Evolutionary conservation across 2,329 filamentous ascomycete genomes (phyloP).

Genomic region (Chalaropsis ovoidea): DNA sequence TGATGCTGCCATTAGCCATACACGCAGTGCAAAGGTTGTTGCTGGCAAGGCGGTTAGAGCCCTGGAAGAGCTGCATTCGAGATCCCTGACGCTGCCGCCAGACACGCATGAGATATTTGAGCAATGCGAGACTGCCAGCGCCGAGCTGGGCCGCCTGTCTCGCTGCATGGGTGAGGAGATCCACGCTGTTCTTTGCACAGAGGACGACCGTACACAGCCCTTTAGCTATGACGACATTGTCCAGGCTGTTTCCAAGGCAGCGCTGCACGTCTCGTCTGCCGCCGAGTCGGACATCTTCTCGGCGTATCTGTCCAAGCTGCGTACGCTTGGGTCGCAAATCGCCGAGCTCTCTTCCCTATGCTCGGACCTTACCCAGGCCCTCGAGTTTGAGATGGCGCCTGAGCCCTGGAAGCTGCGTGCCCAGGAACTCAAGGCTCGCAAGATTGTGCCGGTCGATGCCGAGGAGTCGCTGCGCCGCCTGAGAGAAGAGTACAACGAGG

Average conservation of each 20-base stretch:
- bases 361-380: slow-evolving; percentile 58
- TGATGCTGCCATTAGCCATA: slow-evolving; percentile 62
- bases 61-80: slow-evolving; percentile 63
- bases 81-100: slow-evolving; percentile 62
- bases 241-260: slow-evolving; percentile 48
- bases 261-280: slow-evolving; percentile 34
- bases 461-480: slow-evolving; percentile 76
- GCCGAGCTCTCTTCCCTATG: slow-evolving; percentile 61
- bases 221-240: slow-evolving; percentile 59
- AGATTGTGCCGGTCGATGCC: slow-evolving; percentile 67
- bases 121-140: slow-evolving; percentile 53
- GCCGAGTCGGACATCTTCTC: slow-evolving; percentile 61
- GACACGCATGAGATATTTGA: slow-evolving; percentile 62
- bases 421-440: slow-evolving; percentile 70
- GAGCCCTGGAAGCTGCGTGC: slow-evolving; percentile 78
- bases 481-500: slow-evolving; percentile 69
- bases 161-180: slow-evolving; percentile 58
- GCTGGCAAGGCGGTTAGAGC: slow-evolving; percentile 67
- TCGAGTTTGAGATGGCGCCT: slow-evolving; percentile 65
- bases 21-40: slow-evolving; percentile 73
- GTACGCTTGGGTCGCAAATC: slow-evolving; percentile 52
- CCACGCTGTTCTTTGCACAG: slow-evolving; percentile 51
- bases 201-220: slow-evolving; percentile 60
- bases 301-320: slow-evolving; percentile 57
- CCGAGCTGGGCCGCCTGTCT: slow-evolving; percentile 55